Conservation (phyloP, 2,329 filamentous ascomycete genomes). For the Xylariaceae sp. region DNA sequence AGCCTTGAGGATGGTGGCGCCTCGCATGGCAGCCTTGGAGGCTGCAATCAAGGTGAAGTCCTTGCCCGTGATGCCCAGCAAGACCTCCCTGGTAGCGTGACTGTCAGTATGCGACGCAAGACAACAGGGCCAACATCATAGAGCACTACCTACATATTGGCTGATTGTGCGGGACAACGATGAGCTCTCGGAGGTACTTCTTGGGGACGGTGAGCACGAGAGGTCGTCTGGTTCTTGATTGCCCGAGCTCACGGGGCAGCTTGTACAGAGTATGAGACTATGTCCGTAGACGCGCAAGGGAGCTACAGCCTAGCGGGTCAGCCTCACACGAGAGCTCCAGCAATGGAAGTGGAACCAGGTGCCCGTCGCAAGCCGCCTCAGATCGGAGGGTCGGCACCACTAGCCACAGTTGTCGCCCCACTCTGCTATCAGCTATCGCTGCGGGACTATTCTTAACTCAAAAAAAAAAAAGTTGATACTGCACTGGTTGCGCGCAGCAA, state of each 20-base stretch:
- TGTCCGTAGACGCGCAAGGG: slow-evolving; percentile 28
- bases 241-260: background rate
- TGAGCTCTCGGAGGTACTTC: slow-evolving; percentile 4
- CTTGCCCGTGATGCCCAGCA: slow-evolving; percentile 96
- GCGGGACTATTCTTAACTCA: background rate
- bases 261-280: too few relatives aligned
- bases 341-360: background rate
- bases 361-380: background rate
- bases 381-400: slow-evolving; percentile 14
- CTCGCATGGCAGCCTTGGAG: slow-evolving; percentile 97
- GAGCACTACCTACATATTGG: slow-evolving; percentile 9
- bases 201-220: too few relatives aligned
- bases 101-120: too few relatives aligned
- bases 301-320: slow-evolving; percentile 34
- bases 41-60: slow-evolving; percentile 98
- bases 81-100: slow-evolving; percentile 68
- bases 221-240: background rate
- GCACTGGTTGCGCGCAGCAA: too few relatives aligned
- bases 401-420: slow-evolving; percentile 11
- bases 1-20: slow-evolving; percentile 89
- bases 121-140: too few relatives aligned
- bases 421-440: background rate
- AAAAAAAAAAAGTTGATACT: slow-evolving; percentile 2
- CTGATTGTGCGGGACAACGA: slow-evolving; percentile 2
- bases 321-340: slow-evolving; percentile 14